Evolutionary conservation across 352 stramenopile genomes (phyloP), one percentile per base, ranked within the genome.

Genomic region (Globisporangium splendens): DNA sequence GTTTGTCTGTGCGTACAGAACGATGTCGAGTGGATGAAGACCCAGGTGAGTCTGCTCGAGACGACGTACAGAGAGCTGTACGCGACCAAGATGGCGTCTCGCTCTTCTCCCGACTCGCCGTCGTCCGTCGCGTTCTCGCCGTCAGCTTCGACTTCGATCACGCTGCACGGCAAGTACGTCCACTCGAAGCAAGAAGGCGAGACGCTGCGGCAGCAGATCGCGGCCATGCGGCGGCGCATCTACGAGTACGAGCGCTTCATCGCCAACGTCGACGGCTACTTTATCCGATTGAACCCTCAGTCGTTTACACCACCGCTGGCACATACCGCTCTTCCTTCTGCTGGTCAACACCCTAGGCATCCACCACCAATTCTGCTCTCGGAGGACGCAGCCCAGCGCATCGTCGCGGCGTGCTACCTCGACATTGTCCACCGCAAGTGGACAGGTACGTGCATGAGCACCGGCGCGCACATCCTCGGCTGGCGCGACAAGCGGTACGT

Each of bases 211-310:
- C 28, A 8, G 13, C 24, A 57, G 41, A 51, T 50, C 33, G 47
- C 21, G 38, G 42, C 8, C 38, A 57, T 60, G 52, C 38, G 47
- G 8, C 53, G 31, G 18, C n/a, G 22, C 5, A 56, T 66, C 52
- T 22, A 63, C 11, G 28, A 20, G 20, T 63, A 53, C 50, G 57
- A 63, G 24, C 57, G 57, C 49, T 57, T 56, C 43, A 41, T 57
- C 48, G 56, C 49, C 15, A 56, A 57, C 28, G 18, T 63, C 20
- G 57, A 63, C 39, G 57, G 57, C 22, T 63, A 52, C 43, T 14
- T 61, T n/a, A 49, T 61, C 55, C 46, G 35, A 0, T n/a, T 61
- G 20, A 13, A 22, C 14, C 46, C 28, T 14, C 46, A 22, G n/a
- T n/a, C 33, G 18, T 31, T 31, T 5, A 31, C 10, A 10, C 28